phyloP scores from a whole-genome alignment of 2,329 filamentous ascomycete genomes.

The Botryotinia calthae region DNA sequence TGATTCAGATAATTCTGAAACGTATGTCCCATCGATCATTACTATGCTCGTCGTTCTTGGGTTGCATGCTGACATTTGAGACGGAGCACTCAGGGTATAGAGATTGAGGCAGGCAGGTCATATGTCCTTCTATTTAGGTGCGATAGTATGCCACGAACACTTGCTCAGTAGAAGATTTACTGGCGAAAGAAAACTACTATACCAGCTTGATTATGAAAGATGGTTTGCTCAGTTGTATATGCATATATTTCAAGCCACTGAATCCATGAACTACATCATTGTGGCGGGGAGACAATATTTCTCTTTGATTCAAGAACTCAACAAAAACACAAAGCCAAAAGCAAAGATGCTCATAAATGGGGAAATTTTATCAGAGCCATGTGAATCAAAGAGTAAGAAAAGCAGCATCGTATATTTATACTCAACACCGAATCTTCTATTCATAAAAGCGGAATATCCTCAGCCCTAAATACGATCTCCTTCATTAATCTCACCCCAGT shows the following conservation, averaged over 20 bases:
- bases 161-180: not conserved
- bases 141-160: not conserved
- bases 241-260: not conserved
- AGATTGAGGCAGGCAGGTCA: not conserved
- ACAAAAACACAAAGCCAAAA: not conserved
- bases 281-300: not conserved
- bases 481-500: not conserved
- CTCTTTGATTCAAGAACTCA: not conserved
- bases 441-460: not conserved
- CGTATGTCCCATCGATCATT: not conserved
- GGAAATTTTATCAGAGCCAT: not conserved
- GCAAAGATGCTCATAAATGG: not conserved
- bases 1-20: not conserved
- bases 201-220: not conserved
- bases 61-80: not conserved
- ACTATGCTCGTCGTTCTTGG: not conserved
- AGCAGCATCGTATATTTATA: not conserved
- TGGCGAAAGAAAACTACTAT: not conserved
- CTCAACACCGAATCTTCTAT: not conserved
- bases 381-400: not conserved
- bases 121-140: not conserved
- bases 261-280: not conserved
- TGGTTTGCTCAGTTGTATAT: not conserved
- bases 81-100: not conserved
- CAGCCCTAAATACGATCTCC: constrained; percentile 10